phyloP scores from a whole-genome alignment of 2,329 filamentous ascomycete genomes.

The Diaporthe longicolla region DNA sequence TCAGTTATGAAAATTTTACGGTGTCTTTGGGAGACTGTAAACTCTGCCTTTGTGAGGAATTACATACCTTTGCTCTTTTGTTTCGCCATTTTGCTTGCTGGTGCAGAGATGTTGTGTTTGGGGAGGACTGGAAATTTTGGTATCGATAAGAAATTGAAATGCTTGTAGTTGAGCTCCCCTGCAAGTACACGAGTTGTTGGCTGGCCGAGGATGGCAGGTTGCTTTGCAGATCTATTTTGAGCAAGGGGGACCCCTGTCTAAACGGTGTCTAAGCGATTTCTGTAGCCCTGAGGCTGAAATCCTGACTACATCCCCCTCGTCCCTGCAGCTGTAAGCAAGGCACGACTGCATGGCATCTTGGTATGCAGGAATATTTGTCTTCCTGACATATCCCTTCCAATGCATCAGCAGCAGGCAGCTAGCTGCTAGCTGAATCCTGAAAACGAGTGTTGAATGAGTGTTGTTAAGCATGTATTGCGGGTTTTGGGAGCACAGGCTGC shows the following conservation, averaged over 20 bases:
- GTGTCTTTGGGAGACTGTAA: neutral
- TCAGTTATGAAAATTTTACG: neutral
- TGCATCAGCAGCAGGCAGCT: neutral
- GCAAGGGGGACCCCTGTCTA: neutral
- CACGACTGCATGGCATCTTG: no score
- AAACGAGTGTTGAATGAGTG: neutral
- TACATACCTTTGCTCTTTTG: slow-evolving; percentile 40
- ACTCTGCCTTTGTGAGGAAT: no score
- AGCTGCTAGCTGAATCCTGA: neutral
- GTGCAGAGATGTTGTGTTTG: neutral
- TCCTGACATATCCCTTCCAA: neutral
- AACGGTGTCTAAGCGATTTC: neutral
- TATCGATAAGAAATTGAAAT: slow-evolving; percentile 40
- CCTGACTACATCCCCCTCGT: neutral
- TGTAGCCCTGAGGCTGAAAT: slow-evolving; percentile 25
- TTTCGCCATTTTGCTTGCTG: slow-evolving; percentile 40
- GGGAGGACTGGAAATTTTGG: slow-evolving; percentile 28
- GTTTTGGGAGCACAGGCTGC: neutral
- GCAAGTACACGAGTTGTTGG: neutral
- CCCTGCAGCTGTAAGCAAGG: neutral
- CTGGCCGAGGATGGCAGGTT: neutral
- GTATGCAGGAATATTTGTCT: neutral
- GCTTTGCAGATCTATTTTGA: neutral
- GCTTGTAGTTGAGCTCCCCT: neutral
- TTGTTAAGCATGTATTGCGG: neutral